Conservation (phyloP, 257 asterid species). For the Solanum dulcamara region DNA sequence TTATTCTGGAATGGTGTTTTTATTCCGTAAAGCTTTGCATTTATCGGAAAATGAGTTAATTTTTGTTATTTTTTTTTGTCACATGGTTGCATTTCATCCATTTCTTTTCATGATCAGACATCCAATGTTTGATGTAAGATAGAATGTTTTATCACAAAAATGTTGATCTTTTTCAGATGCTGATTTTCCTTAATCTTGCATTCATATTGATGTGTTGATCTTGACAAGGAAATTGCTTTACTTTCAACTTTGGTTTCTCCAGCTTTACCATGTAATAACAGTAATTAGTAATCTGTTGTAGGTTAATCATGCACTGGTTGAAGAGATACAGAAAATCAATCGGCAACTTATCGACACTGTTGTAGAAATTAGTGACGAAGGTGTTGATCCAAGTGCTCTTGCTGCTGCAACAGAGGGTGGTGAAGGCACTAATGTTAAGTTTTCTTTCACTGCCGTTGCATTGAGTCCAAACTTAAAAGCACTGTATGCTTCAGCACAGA, state of each 20-base stretch:
- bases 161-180: background rate
- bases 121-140: background rate
- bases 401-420: conserved; percentile 76
- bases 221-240: background rate
- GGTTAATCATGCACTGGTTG: conserved; percentile 80
- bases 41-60: background rate
- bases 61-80: background rate
- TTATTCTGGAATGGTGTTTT: background rate
- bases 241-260: background rate
- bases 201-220: background rate
- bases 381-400: conserved; percentile 69
- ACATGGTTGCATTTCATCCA: background rate
- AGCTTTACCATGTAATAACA: background rate
- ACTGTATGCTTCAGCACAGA: conserved; percentile 85
- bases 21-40: background rate
- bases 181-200: background rate
- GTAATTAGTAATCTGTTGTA: conserved; percentile 17
- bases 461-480: conserved; percentile 81
- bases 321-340: conserved; percentile 80
- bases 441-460: conserved; percentile 72
- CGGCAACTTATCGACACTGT: conserved; percentile 73
- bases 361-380: conserved; percentile 66
- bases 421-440: conserved; percentile 77
- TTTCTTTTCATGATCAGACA: background rate
- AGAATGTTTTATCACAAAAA: background rate